Percentiles rank a stretch among this genome's conserved stretches.
phyloP scores from a whole-genome alignment of 352 stramenopile genomes.

The Thalassiosira sp. region DNA sequence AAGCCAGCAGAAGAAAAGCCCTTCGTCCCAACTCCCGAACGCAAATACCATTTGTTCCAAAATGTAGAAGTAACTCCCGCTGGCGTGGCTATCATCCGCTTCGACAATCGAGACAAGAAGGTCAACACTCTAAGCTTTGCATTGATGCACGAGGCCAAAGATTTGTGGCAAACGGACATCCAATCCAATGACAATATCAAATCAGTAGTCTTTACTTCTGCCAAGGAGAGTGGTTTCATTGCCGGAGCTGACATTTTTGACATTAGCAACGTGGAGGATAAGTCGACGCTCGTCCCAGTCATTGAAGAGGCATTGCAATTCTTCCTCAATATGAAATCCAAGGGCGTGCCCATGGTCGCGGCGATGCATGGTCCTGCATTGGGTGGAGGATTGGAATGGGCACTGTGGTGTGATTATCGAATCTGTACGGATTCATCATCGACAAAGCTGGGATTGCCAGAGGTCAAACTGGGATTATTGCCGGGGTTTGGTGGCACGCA shows the following conservation, averaged over 20 bases:
- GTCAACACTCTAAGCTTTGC: slow-evolving; percentile 93
- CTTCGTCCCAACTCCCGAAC: slow-evolving; percentile 50
- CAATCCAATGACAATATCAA: slow-evolving; percentile 90
- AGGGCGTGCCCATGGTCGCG: slow-evolving; percentile 89
- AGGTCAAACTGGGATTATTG: slow-evolving; percentile 97
- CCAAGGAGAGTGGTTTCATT: slow-evolving; percentile 97
- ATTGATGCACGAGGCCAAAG: slow-evolving; percentile 87
- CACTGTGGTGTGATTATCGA: slow-evolving; percentile 96
- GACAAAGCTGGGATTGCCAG: slow-evolving; percentile 94
- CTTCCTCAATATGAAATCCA: slow-evolving; percentile 91
- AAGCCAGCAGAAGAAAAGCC: background rate
- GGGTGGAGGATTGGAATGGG: slow-evolving; percentile 95
- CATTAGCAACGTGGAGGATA: slow-evolving; percentile 92
- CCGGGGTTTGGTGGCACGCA: slow-evolving; percentile 97
- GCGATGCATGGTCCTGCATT: slow-evolving; percentile 96
- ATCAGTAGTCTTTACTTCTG: slow-evolving; percentile 96
- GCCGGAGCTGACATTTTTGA: slow-evolving; percentile 97
- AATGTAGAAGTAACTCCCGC: slow-evolving; percentile 88
- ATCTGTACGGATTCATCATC: slow-evolving; percentile 94
- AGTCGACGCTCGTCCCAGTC: slow-evolving; percentile 88
- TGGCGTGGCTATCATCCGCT: slow-evolving; percentile 90
- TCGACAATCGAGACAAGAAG: slow-evolving; percentile 89
- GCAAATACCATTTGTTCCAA: slow-evolving; percentile 86
- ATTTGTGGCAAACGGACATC: slow-evolving; percentile 88
- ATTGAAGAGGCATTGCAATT: slow-evolving; percentile 88